These are phyloP conservation scores for Hamamelis virginiana DNA, from an alignment of 164 flowering plant genomes.

Conservation along the genomic window DNA sequence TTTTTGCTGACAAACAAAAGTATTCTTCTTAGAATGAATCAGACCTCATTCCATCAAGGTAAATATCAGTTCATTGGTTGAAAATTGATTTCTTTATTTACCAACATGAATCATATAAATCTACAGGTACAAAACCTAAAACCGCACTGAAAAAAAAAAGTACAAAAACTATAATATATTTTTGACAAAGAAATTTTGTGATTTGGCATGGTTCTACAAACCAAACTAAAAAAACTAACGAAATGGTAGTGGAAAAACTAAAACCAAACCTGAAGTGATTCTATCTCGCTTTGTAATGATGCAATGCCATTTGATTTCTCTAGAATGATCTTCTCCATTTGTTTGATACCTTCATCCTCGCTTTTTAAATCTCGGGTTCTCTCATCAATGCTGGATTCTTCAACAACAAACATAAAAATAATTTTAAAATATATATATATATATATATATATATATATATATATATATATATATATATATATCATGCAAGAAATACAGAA, in stretches of 20 bases:
- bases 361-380: conserved; percentile 40
- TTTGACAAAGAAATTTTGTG: too few species aligned
- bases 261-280: conserved; percentile 32
- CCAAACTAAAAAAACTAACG: too few species aligned
- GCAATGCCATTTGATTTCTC: conserved; percentile 45
- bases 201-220: not conserved
- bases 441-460: too few species aligned
- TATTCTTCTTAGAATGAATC: not conserved
- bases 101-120: too few species aligned
- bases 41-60: too few species aligned
- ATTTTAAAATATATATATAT: too few species aligned
- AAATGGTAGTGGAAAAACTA: too few species aligned
- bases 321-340: conserved; percentile 42
- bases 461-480: too few species aligned
- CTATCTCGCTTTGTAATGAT: conserved; percentile 40
- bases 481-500: too few species aligned
- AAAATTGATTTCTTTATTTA: not conserved
- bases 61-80: not conserved
- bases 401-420: conserved; percentile 11
- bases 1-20: conserved; percentile 30
- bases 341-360: conserved; percentile 51
- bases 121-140: too few species aligned
- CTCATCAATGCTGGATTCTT: conserved; percentile 48
- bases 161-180: too few species aligned
- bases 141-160: too few species aligned